Percentiles rank a stretch among this genome's conserved stretches.
Evolutionary conservation across 83 land plant genomes (phyloP).

Genomic region (Picea abies): DNA sequence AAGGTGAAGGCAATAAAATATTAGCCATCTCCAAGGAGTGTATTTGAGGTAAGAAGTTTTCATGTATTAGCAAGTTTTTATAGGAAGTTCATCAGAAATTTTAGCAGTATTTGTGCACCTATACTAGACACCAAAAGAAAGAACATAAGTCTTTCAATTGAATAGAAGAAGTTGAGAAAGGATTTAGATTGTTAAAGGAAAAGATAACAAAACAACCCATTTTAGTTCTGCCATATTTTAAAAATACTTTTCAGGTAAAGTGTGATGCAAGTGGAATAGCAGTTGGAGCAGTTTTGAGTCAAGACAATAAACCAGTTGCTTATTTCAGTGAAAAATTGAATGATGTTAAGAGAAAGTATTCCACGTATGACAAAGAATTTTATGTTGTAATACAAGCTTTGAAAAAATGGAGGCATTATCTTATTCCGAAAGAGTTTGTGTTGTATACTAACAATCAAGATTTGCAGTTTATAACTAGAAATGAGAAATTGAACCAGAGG

Average conservation of each 20-base stretch:
- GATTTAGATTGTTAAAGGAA: not conserved
- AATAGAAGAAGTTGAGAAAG: not conserved
- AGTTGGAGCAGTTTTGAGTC: not conserved
- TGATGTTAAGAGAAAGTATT: not conserved
- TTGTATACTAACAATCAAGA: not conserved
- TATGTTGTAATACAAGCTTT: not conserved
- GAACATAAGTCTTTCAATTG: not conserved
- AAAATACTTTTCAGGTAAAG: not conserved
- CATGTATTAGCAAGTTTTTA: not conserved
- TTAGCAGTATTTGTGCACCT: not conserved
- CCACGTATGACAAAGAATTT: not conserved
- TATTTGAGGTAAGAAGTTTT: not conserved
- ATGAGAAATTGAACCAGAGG: not conserved
- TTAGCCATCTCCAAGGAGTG: not conserved
- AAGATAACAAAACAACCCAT: not conserved
- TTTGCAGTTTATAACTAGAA: not conserved
- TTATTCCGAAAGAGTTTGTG: constrained; percentile 18
- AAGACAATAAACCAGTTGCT: not conserved
- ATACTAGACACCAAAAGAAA: not conserved
- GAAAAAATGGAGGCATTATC: constrained; percentile 9
- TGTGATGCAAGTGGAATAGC: constrained; percentile 15
- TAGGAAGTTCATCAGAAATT: not conserved
- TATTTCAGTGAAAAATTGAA: not conserved
- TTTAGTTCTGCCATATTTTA: not conserved
- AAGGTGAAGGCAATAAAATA: not conserved